Percentiles rank a stretch among this genome's conserved stretches.
phyloP scores from a whole-genome alignment of 2,329 filamentous ascomycete genomes.

The Phyllosticta citribraziliensis region DNA sequence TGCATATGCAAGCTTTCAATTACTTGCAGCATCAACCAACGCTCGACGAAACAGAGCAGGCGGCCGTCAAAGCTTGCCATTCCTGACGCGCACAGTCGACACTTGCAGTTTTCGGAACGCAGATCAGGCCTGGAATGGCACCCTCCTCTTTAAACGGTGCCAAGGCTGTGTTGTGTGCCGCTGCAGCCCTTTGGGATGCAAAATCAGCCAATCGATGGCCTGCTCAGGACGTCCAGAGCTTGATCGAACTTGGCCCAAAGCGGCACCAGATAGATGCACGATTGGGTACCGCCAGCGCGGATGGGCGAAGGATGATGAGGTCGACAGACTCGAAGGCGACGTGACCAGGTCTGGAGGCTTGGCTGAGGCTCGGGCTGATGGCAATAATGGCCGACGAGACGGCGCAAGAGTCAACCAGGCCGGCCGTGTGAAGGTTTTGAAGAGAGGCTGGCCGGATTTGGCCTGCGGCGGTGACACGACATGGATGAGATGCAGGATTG shows the following conservation, averaged over 20 bases:
- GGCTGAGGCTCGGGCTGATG: not conserved
- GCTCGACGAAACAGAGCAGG: constrained; percentile 7
- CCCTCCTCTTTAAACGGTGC: constrained; percentile 8
- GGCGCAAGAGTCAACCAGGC: not conserved
- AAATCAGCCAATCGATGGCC: constrained; percentile 5
- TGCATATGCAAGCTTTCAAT: constrained; percentile 9
- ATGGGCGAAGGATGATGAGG: not conserved
- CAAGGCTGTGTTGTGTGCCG: constrained; percentile 8
- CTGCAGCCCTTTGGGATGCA: constrained; percentile 1
- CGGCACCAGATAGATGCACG: not conserved
- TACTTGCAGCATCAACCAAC: constrained; percentile 6
- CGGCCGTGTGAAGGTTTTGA: constrained; percentile 1
- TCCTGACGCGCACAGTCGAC: constrained; percentile 4
- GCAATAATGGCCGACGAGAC: not conserved
- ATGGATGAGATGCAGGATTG: not conserved
- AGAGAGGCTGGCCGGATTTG: not conserved
- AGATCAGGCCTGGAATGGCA: constrained; percentile 11
- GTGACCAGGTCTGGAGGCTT: not conserved
- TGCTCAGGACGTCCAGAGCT: not conserved
- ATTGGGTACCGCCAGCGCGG: not conserved
- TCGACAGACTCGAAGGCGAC: not conserved
- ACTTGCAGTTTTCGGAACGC: constrained; percentile 8
- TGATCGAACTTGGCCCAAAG: constrained; percentile 4
- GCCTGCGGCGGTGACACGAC: not conserved
- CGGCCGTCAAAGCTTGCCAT: constrained; percentile 2